phyloP scores from a whole-genome alignment of 2,329 filamentous ascomycete species.

The Pseudodiploospora longispora region DNA sequence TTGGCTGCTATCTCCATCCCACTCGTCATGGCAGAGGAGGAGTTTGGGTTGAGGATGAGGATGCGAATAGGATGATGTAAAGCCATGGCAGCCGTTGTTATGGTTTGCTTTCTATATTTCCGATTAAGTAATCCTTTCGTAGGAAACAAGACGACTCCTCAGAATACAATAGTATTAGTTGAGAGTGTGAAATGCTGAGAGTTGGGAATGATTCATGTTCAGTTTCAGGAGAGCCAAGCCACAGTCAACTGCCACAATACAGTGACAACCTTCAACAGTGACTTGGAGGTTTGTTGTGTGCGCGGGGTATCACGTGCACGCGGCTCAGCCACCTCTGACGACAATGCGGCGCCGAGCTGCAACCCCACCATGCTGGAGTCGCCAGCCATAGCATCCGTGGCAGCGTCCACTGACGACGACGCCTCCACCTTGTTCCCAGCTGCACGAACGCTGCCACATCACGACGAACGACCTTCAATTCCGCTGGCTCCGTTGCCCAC shows the following conservation, averaged over 20 bases:
- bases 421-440: conserved; percentile 8
- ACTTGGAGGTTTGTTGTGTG: conserved; percentile 1
- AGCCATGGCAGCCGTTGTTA: too few relatives aligned
- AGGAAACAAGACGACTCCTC: too few relatives aligned
- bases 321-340: conserved; percentile 28
- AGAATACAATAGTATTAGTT: too few relatives aligned
- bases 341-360: conserved; percentile 17
- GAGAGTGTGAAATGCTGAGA: too few relatives aligned
- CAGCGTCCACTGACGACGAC: conserved; percentile 5
- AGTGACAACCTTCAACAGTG: too few relatives aligned
- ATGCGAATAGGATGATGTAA: conserved; percentile 29
- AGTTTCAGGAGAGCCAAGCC: too few relatives aligned
- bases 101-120: too few relatives aligned
- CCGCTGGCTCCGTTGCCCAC: neutral
- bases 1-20: conserved; percentile 37
- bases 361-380: conserved; percentile 24
- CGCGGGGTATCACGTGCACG: conserved; percentile 33
- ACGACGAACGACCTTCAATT: neutral
- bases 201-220: too few relatives aligned
- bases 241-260: too few relatives aligned
- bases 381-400: neutral
- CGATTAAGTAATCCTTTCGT: too few relatives aligned
- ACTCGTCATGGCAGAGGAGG: conserved; percentile 62
- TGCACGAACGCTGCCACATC: neutral
- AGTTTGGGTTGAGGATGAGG: conserved; percentile 74